phyloP scores from a whole-genome alignment of 177 flowering plant species.

The Telopea speciosissima region DNA sequence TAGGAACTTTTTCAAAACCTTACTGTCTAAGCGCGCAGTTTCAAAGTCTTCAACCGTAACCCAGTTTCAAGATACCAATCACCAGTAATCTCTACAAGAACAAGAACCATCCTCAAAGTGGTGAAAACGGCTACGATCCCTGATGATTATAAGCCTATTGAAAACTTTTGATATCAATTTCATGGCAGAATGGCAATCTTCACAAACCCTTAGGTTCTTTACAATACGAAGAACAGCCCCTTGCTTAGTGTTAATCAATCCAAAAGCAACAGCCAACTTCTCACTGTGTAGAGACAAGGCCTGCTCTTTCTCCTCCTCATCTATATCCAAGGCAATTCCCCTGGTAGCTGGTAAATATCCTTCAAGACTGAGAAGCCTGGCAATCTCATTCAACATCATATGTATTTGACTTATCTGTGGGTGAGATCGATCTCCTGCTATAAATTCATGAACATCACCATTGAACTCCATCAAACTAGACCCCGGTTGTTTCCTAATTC shows the following conservation, averaged over 20 bases:
- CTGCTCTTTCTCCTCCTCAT: slow-evolving; percentile 23
- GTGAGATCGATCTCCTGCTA: slow-evolving; percentile 23
- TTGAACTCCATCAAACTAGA: slow-evolving; percentile 25
- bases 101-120: slow-evolving; percentile 25
- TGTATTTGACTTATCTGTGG: slow-evolving; percentile 14
- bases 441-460: slow-evolving; percentile 24
- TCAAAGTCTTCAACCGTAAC: too few relatives aligned
- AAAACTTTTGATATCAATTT: slow-evolving; percentile 27
- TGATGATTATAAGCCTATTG: slow-evolving; percentile 20
- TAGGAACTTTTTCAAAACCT: too few relatives aligned
- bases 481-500: slow-evolving; percentile 21
- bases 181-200: slow-evolving; percentile 25
- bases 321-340: slow-evolving; percentile 20
- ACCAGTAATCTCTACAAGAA: slow-evolving; percentile 26
- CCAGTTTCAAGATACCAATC: slow-evolving; percentile 8
- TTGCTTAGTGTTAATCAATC: slow-evolving; percentile 22
- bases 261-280: slow-evolving; percentile 28
- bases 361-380: slow-evolving; percentile 15
- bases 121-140: slow-evolving; percentile 24
- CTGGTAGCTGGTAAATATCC: slow-evolving; percentile 18
- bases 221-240: slow-evolving; percentile 18
- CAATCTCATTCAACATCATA: slow-evolving; percentile 23
- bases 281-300: slow-evolving; percentile 23
- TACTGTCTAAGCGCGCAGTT: too few relatives aligned
- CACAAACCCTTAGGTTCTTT: slow-evolving; percentile 25